A percentile compares a stretch with the other conserved stretches of the same genome.
Conservation (phyloP, 331 rosid genomes). For the Phaseolus coccineus region DNA sequence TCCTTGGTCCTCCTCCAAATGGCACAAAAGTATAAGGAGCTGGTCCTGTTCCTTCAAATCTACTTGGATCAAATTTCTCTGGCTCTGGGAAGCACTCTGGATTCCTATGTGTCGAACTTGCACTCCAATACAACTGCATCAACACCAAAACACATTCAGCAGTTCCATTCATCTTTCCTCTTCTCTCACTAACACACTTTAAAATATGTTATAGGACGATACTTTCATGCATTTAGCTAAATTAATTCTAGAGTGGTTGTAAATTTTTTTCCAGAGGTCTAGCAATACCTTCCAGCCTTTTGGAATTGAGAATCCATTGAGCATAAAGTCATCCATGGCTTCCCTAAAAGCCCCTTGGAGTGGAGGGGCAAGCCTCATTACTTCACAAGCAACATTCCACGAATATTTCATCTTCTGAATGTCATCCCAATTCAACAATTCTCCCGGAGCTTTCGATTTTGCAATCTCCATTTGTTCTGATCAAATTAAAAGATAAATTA, state of each 20-base stretch:
- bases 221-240: no score
- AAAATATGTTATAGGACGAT: no score
- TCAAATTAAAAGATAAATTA: not conserved
- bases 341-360: conserved; percentile 32
- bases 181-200: no score
- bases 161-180: no score
- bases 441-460: conserved; percentile 26
- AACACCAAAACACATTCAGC: not conserved
- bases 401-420: conserved; percentile 33
- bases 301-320: conserved; percentile 33
- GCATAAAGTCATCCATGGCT: conserved; percentile 25
- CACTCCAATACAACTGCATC: conserved; percentile 68
- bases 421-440: conserved; percentile 37
- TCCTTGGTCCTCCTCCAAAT: conserved; percentile 84
- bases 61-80: conserved; percentile 60
- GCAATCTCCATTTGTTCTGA: conserved; percentile 39
- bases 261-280: no score
- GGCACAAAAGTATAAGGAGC: conserved; percentile 79
- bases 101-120: conserved; percentile 69
- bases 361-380: conserved; percentile 24
- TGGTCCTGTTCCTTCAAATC: conserved; percentile 78
- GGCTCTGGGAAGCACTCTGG: conserved; percentile 61
- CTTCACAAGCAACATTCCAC: conserved; percentile 42
- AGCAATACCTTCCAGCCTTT: conserved; percentile 38
- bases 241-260: no score